phyloP scores from a whole-genome alignment of 306 rosid genomes.

The Canavalia gladiata region DNA sequence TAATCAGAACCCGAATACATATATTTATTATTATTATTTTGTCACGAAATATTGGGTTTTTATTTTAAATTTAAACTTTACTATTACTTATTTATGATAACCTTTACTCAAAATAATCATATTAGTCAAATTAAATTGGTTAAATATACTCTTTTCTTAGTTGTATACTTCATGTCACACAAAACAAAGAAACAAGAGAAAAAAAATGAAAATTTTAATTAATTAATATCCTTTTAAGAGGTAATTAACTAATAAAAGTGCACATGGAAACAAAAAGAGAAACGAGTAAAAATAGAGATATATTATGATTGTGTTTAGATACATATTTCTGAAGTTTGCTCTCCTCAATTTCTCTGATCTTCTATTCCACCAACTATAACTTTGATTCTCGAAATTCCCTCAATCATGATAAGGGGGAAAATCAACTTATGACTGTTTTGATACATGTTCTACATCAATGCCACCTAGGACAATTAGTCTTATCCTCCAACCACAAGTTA shows the following conservation, averaged over 20 bases:
- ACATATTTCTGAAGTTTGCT: neutral
- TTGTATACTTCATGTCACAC: too few relatives aligned
- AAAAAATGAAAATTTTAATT: too few relatives aligned
- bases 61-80: too few relatives aligned
- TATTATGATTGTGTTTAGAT: neutral
- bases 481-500: neutral
- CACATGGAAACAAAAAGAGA: neutral
- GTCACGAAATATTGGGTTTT: too few relatives aligned
- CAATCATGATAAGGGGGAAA: slow-evolving; percentile 16
- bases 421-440: neutral
- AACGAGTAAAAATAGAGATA: neutral
- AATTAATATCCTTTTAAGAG: neutral
- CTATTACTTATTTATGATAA: too few relatives aligned
- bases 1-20: too few relatives aligned
- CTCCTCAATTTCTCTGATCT: neutral
- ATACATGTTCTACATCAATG: neutral
- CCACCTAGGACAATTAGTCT: neutral
- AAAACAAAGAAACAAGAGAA: too few relatives aligned
- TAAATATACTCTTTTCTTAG: too few relatives aligned
- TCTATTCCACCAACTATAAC: slow-evolving; percentile 14
- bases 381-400: neutral
- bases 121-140: too few relatives aligned
- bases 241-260: neutral
- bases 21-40: too few relatives aligned
- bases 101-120: too few relatives aligned